Conservation (phyloP, 2,329 filamentous ascomycete genomes). For the Escovopsis sp. region DNA sequence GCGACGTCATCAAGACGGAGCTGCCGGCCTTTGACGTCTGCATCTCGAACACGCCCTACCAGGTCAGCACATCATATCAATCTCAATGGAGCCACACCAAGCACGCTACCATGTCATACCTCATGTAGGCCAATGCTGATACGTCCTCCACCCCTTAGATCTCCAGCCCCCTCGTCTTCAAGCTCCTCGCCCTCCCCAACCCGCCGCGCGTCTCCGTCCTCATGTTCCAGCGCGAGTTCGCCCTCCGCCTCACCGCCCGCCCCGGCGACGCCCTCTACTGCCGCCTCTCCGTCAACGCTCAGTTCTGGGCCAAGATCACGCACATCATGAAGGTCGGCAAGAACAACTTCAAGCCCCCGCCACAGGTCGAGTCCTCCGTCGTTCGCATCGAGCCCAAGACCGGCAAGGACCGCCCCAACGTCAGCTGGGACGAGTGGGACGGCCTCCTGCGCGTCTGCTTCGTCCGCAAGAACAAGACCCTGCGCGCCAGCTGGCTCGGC, state of each 20-base stretch:
- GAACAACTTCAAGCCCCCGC: conserved; percentile 93
- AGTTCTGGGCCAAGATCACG: conserved; percentile 61
- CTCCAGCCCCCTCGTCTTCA: conserved; percentile 81
- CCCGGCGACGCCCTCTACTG: conserved; percentile 83
- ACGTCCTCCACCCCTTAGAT: conserved; percentile 36
- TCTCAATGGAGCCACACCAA: conserved; percentile 6
- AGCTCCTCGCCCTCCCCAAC: conserved; percentile 67
- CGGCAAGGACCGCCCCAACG: conserved; percentile 61
- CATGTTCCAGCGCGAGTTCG: conserved; percentile 96
- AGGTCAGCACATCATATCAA: conserved; percentile 22
- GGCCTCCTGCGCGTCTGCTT: conserved; percentile 62
- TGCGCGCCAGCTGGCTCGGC: conserved; percentile 67
- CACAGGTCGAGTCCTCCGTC: conserved; percentile 81
- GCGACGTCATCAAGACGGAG: conserved; percentile 76
- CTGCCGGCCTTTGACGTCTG: conserved; percentile 66
- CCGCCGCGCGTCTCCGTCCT: conserved; percentile 75
- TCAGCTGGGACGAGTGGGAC: conserved; percentile 92
- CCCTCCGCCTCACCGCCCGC: conserved; percentile 73
- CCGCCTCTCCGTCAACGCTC: conserved; percentile 80
- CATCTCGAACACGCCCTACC: conserved; percentile 55
- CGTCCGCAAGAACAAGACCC: conserved; percentile 75
- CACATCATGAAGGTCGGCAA: conserved; percentile 84
- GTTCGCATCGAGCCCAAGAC: conserved; percentile 80
- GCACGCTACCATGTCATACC: neutral
- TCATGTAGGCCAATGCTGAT: too few relatives aligned